Percentiles rank a stretch among this genome's conserved stretches.
These are phyloP conservation scores for Marasmius sp. DNA, from an alignment of 1,284 basidiomycete genomes.

Conservation along the genomic window DNA sequence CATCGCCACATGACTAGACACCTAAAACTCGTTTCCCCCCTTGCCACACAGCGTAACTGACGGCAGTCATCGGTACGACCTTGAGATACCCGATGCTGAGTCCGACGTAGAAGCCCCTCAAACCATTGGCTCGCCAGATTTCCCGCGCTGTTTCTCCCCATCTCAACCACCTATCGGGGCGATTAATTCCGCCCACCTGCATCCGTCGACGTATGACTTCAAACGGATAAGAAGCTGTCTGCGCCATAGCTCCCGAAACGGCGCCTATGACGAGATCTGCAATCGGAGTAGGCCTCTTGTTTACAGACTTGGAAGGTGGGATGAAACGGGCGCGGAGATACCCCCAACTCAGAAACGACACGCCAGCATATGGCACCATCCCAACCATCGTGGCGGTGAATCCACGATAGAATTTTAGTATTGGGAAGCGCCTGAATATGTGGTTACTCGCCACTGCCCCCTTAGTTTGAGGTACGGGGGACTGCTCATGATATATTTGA, in stretches of 20 bases:
- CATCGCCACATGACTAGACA: constrained; percentile 32
- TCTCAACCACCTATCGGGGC: constrained; percentile 75
- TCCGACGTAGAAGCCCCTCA: constrained; percentile 92
- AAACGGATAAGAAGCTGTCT: constrained; percentile 95
- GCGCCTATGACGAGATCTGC: constrained; percentile 83
- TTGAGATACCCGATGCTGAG: constrained; percentile 94
- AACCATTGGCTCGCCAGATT: constrained; percentile 74
- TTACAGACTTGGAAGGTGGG: constrained; percentile 40
- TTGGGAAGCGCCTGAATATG: constrained; percentile 58
- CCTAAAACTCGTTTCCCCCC: constrained; percentile 62
- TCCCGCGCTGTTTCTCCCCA: constrained; percentile 76
- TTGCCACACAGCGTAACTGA: constrained; percentile 80
- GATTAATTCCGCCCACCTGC: constrained; percentile 91
- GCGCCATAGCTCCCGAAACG: constrained; percentile 85
- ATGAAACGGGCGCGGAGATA: constrained; percentile 72
- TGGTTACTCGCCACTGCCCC: constrained; percentile 17
- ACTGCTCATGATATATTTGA: constrained; percentile 72
- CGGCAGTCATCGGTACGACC: constrained; percentile 95
- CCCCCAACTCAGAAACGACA: constrained; percentile 93
- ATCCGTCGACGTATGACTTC: constrained; percentile 93
- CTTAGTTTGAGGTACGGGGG: constrained; percentile 26
- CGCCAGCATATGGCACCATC: constrained; percentile 97
- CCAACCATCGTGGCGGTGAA: constrained; percentile 90
- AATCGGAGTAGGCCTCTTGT: constrained; percentile 42
- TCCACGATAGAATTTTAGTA: constrained; percentile 94